Conservation (phyloP, 306 rosid species). For the Fragaria vesca region DNA sequence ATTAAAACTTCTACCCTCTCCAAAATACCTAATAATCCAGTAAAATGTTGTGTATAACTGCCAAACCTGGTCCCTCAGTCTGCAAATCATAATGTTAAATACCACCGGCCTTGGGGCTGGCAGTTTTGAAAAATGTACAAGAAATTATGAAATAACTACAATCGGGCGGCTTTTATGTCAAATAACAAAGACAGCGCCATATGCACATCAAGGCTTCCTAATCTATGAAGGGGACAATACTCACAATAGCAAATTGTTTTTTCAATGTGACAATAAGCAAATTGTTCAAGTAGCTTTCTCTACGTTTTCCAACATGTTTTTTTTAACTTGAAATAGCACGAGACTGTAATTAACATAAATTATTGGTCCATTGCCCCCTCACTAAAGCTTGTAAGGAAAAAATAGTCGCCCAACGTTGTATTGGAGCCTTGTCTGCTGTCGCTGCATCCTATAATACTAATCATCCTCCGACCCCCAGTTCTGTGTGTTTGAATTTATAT, state of each 20-base stretch:
- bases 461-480: not conserved
- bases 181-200: not conserved
- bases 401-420: too few relatives aligned
- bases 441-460: too few relatives aligned
- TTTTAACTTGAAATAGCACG: not conserved
- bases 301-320: not conserved
- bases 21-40: too few relatives aligned
- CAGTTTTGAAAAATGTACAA: not conserved
- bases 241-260: too few relatives aligned
- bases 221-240: not conserved
- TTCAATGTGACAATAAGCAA: not conserved
- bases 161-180: not conserved
- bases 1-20: too few relatives aligned
- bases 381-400: not conserved
- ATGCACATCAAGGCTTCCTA: not conserved
- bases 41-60: not conserved
- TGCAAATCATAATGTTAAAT: not conserved
- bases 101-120: not conserved
- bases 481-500: not conserved
- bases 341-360: too few relatives aligned
- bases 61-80: not conserved
- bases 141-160: not conserved
- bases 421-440: too few relatives aligned
- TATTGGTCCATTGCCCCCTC: not conserved
- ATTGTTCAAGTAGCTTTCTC: not conserved